Percentiles rank a stretch among this genome's conserved stretches.
These are phyloP conservation scores for Stenocarpella maydis DNA, from an alignment of 2,329 filamentous ascomycete genomes.

Conservation along the genomic window DNA sequence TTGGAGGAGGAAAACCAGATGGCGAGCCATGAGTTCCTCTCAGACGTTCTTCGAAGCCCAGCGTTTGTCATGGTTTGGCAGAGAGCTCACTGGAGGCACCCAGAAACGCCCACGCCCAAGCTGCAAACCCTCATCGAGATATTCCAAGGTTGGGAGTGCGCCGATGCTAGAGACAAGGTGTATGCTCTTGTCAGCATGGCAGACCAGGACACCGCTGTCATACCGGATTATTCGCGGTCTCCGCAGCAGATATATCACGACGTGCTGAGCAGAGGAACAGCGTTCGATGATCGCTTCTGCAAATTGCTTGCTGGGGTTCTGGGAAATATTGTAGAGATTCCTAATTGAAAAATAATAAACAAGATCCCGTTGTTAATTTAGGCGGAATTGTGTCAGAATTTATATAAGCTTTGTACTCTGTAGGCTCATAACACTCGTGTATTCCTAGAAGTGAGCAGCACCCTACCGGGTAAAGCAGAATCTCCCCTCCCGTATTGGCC, in stretches of 20 bases:
- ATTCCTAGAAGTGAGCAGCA: too few species aligned
- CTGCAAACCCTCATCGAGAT: slow-evolving; percentile 8
- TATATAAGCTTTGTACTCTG: too few species aligned
- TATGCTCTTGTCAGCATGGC: slow-evolving; percentile 20
- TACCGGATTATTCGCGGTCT: background rate
- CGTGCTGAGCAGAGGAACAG: background rate
- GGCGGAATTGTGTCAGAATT: too few species aligned
- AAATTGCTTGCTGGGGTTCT: background rate
- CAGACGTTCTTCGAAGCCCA: background rate
- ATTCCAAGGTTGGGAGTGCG: slow-evolving; percentile 1
- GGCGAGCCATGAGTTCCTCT: background rate
- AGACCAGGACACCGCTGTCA: background rate
- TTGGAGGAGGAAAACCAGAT: background rate
- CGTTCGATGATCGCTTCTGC: background rate
- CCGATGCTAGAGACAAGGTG: background rate
- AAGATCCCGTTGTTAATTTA: too few species aligned
- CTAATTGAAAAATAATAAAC: too few species aligned
- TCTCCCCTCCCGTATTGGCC: background rate
- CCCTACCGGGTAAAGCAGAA: too few species aligned
- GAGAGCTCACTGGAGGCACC: slow-evolving; percentile 12
- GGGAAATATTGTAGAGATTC: too few species aligned
- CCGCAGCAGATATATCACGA: slow-evolving; percentile 2
- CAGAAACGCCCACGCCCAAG: slow-evolving; percentile 7
- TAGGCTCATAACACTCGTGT: too few species aligned
- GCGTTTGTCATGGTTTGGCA: slow-evolving; percentile 17